Evolutionary conservation across 2,329 filamentous ascomycete species (phyloP).

Genomic region (Aureobasidium sp.): DNA sequence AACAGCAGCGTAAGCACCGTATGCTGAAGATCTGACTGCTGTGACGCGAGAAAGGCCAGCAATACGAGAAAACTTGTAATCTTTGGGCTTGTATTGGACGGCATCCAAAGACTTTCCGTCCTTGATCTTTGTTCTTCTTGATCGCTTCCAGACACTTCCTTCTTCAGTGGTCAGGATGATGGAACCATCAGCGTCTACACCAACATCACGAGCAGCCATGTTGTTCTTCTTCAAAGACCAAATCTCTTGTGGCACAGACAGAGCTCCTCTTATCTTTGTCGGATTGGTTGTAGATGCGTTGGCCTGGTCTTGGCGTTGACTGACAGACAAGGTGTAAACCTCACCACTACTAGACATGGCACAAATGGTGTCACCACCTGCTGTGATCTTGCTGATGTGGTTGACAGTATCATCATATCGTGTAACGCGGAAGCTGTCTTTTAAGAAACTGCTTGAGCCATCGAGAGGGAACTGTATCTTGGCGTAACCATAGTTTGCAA

Average conservation of each 20-base stretch:
- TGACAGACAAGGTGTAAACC: slow-evolving; percentile 76
- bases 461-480: slow-evolving; percentile 77
- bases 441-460: slow-evolving; percentile 61
- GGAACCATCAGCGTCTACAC: slow-evolving; percentile 84
- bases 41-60: slow-evolving; percentile 79
- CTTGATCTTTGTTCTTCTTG: slow-evolving; percentile 75
- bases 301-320: slow-evolving; percentile 54
- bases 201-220: slow-evolving; percentile 78
- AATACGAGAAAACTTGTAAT: slow-evolving; percentile 92
- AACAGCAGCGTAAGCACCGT: slow-evolving; percentile 82
- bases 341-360: slow-evolving; percentile 79
- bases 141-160: slow-evolving; percentile 85
- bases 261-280: slow-evolving; percentile 74
- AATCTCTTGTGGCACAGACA: slow-evolving; percentile 71
- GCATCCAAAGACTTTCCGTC: slow-evolving; percentile 46
- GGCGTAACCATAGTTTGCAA: slow-evolving; percentile 94
- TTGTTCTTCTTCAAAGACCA: slow-evolving; percentile 84
- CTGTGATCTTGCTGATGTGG: slow-evolving; percentile 67
- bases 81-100: slow-evolving; percentile 61
- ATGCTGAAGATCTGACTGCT: slow-evolving; percentile 78
- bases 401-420: slow-evolving; percentile 59
- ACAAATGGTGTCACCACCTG: slow-evolving; percentile 85
- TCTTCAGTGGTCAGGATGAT: slow-evolving; percentile 91
- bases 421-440: slow-evolving; percentile 57
- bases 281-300: slow-evolving; percentile 83